These are phyloP conservation scores for Hamigera avellanea DNA, from an alignment of 495 filamentous ascomycete species.

Conservation along the genomic window DNA sequence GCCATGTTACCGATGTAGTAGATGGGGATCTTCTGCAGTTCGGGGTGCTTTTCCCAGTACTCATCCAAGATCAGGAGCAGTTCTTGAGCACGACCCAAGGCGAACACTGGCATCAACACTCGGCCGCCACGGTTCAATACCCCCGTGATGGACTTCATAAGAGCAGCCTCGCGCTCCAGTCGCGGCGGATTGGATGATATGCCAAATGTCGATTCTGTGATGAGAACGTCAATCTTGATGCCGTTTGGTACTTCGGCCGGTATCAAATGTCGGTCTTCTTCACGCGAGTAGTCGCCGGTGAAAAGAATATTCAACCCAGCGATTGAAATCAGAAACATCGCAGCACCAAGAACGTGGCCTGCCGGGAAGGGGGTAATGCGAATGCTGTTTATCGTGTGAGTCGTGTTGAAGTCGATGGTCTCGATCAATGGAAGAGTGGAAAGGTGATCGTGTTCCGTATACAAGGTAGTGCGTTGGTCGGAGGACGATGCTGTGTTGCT, in stretches of 20 bases:
- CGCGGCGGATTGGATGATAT: slow-evolving; percentile 85
- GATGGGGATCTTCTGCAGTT: slow-evolving; percentile 82
- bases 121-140: slow-evolving; percentile 85
- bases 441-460: slow-evolving; percentile 88
- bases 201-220: slow-evolving; percentile 94
- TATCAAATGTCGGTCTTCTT: slow-evolving; percentile 88
- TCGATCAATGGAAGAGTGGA: slow-evolving; percentile 88
- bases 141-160: slow-evolving; percentile 89
- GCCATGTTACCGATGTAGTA: slow-evolving; percentile 95
- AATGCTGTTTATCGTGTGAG: slow-evolving; percentile 90
- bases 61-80: slow-evolving; percentile 90
- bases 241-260: slow-evolving; percentile 77
- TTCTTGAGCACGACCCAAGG: slow-evolving; percentile 86
- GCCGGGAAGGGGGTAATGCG: slow-evolving; percentile 94
- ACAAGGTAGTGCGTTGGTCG: slow-evolving; percentile 65
- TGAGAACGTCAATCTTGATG: slow-evolving; percentile 85
- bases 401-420: slow-evolving; percentile 96
- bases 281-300: slow-evolving; percentile 92
- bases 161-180: slow-evolving; percentile 74
- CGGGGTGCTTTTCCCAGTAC: slow-evolving; percentile 81
- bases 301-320: slow-evolving; percentile 93
- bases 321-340: slow-evolving; percentile 96
- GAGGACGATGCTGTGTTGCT: slow-evolving; percentile 63
- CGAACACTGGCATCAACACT: slow-evolving; percentile 91
- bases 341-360: slow-evolving; percentile 93